Evolutionary conservation across 106 monocot species (phyloP).

Genomic region (Posidonia australis): DNA sequence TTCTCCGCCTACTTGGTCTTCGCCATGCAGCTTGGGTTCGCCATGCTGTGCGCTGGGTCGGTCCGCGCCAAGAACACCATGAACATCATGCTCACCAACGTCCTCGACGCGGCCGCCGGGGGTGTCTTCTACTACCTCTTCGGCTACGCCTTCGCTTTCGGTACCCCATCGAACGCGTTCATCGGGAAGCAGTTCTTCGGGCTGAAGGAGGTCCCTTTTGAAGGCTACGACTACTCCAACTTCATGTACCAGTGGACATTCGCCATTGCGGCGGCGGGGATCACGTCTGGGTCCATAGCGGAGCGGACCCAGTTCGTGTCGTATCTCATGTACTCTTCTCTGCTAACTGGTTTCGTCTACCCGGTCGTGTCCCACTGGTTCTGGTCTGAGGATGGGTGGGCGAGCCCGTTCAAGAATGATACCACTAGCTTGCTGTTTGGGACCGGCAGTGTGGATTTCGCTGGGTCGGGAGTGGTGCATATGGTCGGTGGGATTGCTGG

Average conservation of each 20-base stretch:
- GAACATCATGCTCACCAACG: conserved; percentile 99
- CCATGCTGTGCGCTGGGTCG: conserved; percentile 96
- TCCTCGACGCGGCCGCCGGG: conserved; percentile 84
- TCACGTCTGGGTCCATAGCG: conserved; percentile 58
- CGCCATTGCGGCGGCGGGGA: conserved; percentile 56
- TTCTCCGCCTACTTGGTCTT: conserved; percentile 97
- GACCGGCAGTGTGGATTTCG: conserved; percentile 54
- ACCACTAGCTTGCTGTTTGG: conserved; percentile 22
- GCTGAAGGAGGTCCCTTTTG: conserved; percentile 27
- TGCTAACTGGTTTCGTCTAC: conserved; percentile 53
- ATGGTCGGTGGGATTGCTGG: conserved; percentile 40
- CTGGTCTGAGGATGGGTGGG: conserved; percentile 51
- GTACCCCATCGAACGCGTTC: conserved; percentile 15
- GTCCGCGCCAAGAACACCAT: conserved; percentile 92
- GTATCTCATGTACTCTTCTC: conserved; percentile 47
- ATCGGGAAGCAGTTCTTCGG: conserved; percentile 27
- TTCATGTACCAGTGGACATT: conserved; percentile 63
- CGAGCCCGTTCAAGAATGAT: conserved; percentile 13
- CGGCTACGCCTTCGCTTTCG: conserved; percentile 31
- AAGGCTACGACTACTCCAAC: conserved; percentile 28
- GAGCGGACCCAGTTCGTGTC: conserved; percentile 60
- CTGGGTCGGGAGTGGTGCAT: conserved; percentile 39
- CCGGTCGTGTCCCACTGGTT: conserved; percentile 54
- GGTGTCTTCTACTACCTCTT: conserved; percentile 69
- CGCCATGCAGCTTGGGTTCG: conserved; percentile 95